A percentile compares a stretch with the other conserved stretches of the same genome.
phyloP scores from a whole-genome alignment of 768 basidiomycete species.

The Cubamyces sp. region DNA sequence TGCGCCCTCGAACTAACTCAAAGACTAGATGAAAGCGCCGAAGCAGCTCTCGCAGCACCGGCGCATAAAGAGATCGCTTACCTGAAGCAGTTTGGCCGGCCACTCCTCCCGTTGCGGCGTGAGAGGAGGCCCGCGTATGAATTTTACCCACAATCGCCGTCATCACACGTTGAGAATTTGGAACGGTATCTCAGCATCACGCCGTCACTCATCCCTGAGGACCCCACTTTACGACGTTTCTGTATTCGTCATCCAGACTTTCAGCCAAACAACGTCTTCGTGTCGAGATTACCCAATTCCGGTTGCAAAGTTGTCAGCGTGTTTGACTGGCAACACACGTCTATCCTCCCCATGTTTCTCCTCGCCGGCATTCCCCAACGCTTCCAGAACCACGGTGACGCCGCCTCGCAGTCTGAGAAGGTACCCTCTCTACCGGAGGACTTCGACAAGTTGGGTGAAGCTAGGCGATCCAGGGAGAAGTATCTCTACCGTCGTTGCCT shows the following conservation, averaged over 20 bases:
- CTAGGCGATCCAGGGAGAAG: constrained; percentile 37
- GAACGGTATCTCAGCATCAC: constrained; percentile 51
- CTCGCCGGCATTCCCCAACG: constrained; percentile 46
- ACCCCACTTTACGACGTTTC: constrained; percentile 46
- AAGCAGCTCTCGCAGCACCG: constrained; percentile 46
- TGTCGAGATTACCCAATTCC: constrained; percentile 50
- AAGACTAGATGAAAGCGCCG: constrained; percentile 46
- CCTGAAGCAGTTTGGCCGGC: constrained; percentile 51
- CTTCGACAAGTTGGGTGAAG: constrained; percentile 44
- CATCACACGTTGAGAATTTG: constrained; percentile 49
- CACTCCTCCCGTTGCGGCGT: constrained; percentile 47
- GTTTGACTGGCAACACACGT: constrained; percentile 44
- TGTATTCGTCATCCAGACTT: constrained; percentile 50
- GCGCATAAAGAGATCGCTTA: constrained; percentile 55
- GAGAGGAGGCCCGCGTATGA: constrained; percentile 48
- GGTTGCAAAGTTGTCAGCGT: constrained; percentile 40
- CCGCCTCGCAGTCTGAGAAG: constrained; percentile 41
- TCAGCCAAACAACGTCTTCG: constrained; percentile 51
- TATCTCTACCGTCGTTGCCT: constrained; percentile 50
- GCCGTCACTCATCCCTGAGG: constrained; percentile 49
- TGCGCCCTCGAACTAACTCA: constrained; percentile 37
- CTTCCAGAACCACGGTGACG: constrained; percentile 53
- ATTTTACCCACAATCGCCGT: constrained; percentile 47
- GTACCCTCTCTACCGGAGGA: constrained; percentile 50
- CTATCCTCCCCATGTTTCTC: constrained; percentile 57